These are phyloP conservation scores for Niveomyces coronatus DNA, from an alignment of 2,329 filamentous ascomycete species.

Conservation along the genomic window DNA sequence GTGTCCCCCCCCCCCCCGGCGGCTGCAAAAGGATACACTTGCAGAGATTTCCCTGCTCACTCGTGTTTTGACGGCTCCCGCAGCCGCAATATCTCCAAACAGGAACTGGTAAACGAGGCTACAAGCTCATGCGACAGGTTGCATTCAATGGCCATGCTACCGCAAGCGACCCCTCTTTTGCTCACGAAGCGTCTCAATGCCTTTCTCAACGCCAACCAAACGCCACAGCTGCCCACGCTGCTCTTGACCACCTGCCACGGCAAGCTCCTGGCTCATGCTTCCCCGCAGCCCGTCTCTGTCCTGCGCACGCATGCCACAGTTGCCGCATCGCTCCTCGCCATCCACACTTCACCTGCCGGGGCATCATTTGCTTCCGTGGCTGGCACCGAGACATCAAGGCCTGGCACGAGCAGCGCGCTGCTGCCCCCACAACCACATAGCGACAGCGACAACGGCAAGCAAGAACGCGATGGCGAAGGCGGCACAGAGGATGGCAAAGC, in stretches of 20 bases:
- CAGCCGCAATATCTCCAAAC: not conserved
- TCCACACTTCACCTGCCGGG: constrained; percentile 39
- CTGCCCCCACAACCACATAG: constrained; percentile 15
- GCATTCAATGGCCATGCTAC: constrained; percentile 23
- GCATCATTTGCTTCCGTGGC: constrained; percentile 33
- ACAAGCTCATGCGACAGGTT: not conserved
- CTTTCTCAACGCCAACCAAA: constrained; percentile 50
- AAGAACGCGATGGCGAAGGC: constrained; percentile 8
- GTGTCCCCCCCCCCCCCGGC: no score
- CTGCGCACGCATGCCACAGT: constrained; percentile 55
- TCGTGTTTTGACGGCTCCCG: no score
- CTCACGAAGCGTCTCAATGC: constrained; percentile 54
- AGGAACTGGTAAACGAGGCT: not conserved
- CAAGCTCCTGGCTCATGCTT: constrained; percentile 54
- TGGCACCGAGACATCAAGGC: constrained; percentile 21
- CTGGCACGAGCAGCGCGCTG: no score
- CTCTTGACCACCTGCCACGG: constrained; percentile 50
- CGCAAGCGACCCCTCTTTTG: constrained; percentile 46
- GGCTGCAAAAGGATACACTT: no score
- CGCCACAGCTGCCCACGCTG: constrained; percentile 46
- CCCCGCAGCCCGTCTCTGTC: constrained; percentile 41
- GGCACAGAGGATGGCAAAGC: constrained; percentile 9
- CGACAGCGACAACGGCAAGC: constrained; percentile 16
- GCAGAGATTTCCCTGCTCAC: no score
- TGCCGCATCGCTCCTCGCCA: constrained; percentile 49